Evolutionary conservation across 805 yeast species (phyloP), one percentile per base, ranked within the genome.

Genomic region (Yarrowia sp.): DNA sequence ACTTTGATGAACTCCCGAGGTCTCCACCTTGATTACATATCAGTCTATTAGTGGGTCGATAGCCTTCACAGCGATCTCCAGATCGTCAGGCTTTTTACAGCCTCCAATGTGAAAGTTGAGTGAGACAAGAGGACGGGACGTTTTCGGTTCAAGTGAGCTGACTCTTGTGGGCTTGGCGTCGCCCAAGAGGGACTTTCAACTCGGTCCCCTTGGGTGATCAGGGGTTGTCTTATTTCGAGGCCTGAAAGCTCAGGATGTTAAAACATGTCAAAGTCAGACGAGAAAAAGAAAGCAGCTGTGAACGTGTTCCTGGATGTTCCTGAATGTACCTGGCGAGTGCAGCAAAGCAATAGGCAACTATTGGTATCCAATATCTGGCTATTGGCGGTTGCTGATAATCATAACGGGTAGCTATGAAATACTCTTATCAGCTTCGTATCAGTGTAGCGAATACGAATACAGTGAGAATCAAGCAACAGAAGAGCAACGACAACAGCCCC

Each of bases 161-260:
- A 53, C 59, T 53, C 35, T 40, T 53, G 16, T 35, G 5, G 42
- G 8, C 45, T 53, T 53, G 42, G 42, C 58, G n/a, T 49, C 8
- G n/a, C 58, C 59, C 19, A 40, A 53, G 45, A 16, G 26, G 56
- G 42, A 53, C 32, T 22, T n/a, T 53, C 26, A 7, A 35, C 19
- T 5, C n/a, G 12, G 41, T 19, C n/a, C 14, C 49, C 59, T 40
- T 2, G 19, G 59, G 16, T 40, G 59, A 40, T 53, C 59, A 53
- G 59, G 59, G 59, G 45, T 19, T 38, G 59, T 36, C 59, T 53
- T 10, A 49, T 49, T 49, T 26, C 52, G 55, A 35, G 55, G 55
- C 15, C 55, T 10, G 19, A 49, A 49, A 49, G 55, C 40, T 48
- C 52, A 14, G 16, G 36, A 48, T 48, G 52, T 26, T 48, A 26